Base-by-base conservation (phyloP, 345 rosid species). In the Lepidium didymum region DNA sequence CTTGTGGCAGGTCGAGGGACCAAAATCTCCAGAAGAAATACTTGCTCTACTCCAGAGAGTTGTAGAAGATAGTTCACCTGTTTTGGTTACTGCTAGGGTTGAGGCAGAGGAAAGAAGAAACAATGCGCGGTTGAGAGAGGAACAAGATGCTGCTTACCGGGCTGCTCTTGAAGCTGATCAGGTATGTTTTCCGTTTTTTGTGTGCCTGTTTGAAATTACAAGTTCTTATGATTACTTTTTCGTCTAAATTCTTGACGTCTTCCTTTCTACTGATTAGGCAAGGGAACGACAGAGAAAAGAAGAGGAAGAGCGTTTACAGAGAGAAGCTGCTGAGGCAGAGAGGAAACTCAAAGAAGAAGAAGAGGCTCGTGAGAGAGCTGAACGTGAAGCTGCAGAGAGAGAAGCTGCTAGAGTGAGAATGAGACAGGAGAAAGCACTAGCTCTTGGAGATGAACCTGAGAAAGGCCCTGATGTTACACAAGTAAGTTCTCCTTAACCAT, bases 111-210 rank as follows among this genome's bases (percentile, higher is more conserved):
- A 95, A 83, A 87, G 99, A 81, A 91, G 86, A 75, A 85, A 45
- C 64, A 89, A 82, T 78, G 13, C 80, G 78, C 91, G 81, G 5
- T 78, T 95, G 42, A 86, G 99, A 79, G 99, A 91, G 83, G 99
- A 95, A 79, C 99, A 95, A 73, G 98, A 95, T 81, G 94, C 96
- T 58, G 99, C 98, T 56, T 95, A 85, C 77, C 85, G 87, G 75
- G 99, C 88, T 29, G 99, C 99, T 23, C 98, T 95, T 67, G 98
- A 91, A 87, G 99, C 96, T 18, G 99, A 95, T 82, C 99, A 88
- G 73, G 99, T 91, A 85, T 56, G 78, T 47, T 27, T 37, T 42
- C 16, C 54, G 0, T 45, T 38, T 25, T 55, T 14, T 18, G 50
- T 15, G 16, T 13, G n/a, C 31, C 56, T 3, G 7, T 6, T 12